Evolutionary conservation across 257 asterid genomes (phyloP).

Genomic region (Capsicum pubescens): DNA sequence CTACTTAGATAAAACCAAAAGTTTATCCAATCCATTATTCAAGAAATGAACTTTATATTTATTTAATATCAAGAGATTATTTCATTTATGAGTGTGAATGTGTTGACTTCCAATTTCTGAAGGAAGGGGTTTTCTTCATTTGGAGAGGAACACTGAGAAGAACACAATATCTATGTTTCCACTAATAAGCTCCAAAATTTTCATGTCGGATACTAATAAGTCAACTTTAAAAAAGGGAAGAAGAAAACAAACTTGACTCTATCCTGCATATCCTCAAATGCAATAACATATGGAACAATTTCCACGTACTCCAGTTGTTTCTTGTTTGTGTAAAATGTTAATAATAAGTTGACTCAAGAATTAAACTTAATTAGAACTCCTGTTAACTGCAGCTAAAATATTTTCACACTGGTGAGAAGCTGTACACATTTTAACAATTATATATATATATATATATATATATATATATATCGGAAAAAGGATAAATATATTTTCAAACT

Average conservation of each 20-base stretch:
- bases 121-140: background rate
- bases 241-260: background rate
- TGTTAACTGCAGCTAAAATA: background rate
- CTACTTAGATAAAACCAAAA: background rate
- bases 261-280: background rate
- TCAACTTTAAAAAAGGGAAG: background rate
- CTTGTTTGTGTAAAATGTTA: background rate
- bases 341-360: too few species aligned
- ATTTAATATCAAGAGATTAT: background rate
- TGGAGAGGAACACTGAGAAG: background rate
- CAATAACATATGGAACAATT: background rate
- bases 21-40: background rate
- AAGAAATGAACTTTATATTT: background rate
- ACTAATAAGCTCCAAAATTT: background rate
- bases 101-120: constrained; percentile 1
- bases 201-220: background rate
- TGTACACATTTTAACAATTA: background rate
- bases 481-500: too few species aligned
- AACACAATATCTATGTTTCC: constrained; percentile 14
- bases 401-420: background rate
- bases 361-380: background rate
- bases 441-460: too few species aligned
- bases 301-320: too few species aligned
- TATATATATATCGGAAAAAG: too few species aligned
- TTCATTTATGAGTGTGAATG: constrained; percentile 5